Evolutionary conservation across 345 rosid species (phyloP), one percentile per base, ranked within the genome.

Genomic region (Psidium friedrichsthalianum): DNA sequence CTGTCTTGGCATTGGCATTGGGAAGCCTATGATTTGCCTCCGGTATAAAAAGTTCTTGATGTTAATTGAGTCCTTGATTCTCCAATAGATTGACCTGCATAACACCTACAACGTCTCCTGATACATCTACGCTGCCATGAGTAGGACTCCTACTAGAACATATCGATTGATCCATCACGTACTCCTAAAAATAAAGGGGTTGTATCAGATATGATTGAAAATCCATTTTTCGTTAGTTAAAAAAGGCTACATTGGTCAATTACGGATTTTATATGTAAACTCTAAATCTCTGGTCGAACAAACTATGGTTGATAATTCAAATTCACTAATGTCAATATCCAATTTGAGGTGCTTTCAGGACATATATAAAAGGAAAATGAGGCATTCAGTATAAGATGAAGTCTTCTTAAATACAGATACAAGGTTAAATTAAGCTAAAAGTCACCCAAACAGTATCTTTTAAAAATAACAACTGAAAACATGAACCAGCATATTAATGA

Each of bases 121-220:
- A 15, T n/a, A n/a, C 36, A 2, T n/a, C 18, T 59, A 59, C 21
- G 54, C 40, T 25, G 40, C 12, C 51, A 83, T 42, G 54, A 57
- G 76, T 57, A 22, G 3, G 74, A 57, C 85, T 83, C 51, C 36
- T 36, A 83, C 51, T 54, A 42, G 25, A 61, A 82, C 76, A 64
- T 61, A 82, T 86, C 36, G 51, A 85, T 27, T 54, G 51, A 80
- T 85, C 83, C 42, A 80, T 54, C 47, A 80, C 57, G 47, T 82
- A 85, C 51, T 85, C 84, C 42, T n/a, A 3, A 85, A 82, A 56
- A 78, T 85, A 82, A 85, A 85, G 76, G 84, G 87, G 36, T 4
- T 64, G 11, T 29, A 29, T 61, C 40, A 15, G 15, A 3, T 29
- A 15, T 61, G 74, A 29, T 11, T 29, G 32, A 29, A 29, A 29